Base-by-base conservation (phyloP, 2,329 filamentous ascomycete genomes). In the Fusarium lateritium region DNA sequence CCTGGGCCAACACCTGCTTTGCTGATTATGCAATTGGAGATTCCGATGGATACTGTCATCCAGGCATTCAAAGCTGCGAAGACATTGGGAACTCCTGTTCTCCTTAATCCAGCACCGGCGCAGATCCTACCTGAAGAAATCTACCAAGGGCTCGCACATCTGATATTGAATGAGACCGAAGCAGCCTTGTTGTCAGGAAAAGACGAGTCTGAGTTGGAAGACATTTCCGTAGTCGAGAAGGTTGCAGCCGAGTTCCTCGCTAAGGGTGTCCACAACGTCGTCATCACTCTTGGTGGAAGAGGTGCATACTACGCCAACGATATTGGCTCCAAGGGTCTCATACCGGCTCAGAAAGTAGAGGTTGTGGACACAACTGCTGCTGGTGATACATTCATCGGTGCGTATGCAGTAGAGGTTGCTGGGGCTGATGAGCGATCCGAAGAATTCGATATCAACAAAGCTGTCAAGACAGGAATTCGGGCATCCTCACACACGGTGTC, bases 281-380 rank as follows among this genome's bases (percentile, higher is more conserved):
- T 98, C 61, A 88, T 98, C 62, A 98, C 96, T 2, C 85, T 98
- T 0, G 95, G 95, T 1, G 88, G 89, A 1, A 88, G 91, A 59
- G 94, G 94, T 14, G 91, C 91, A 17, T 94, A 89, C 77, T 93
- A 87, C 75, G 82, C 85, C 58, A 86, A 83, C 17, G 79, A 69
- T 26, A 71, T 62, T 1, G 79, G 78, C 14, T 73, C 70, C 34
- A 82, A 82, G 52, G 85, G 82, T 1, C 74, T 89, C 64, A 79
- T 94, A 3, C 78, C 82, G 1, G 93, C 92, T 0, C 84, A 88
- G 63, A 91, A 92, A 78, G 91, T 94, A 7, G 80, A 79, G 6
- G 95, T 98, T 1, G 89, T 97, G 4, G 95, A 98, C 78, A 98
- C 95, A 1, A 98, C 95, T 6, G 95, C 92, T 1, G 96, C 96